Conservation (phyloP, 305 asterid genomes). For the Fraxinus platypoda region DNA sequence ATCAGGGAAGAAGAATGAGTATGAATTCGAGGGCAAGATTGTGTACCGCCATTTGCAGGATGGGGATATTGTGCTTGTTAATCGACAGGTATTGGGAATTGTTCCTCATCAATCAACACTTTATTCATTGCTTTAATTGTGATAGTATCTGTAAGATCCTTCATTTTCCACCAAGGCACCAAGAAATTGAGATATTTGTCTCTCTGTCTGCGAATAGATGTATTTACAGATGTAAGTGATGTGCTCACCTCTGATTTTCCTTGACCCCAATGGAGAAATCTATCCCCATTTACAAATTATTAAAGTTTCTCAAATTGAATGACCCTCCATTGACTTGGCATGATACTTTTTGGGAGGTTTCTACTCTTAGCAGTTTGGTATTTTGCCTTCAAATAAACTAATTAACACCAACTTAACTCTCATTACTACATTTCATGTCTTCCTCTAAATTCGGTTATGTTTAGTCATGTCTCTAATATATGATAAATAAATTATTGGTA, state of each 20-base stretch:
- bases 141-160: background rate
- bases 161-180: background rate
- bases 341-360: background rate
- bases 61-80: slow-evolving; percentile 96
- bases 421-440: background rate
- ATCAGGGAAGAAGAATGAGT: slow-evolving; percentile 56
- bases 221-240: background rate
- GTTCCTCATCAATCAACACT: slow-evolving; percentile 14
- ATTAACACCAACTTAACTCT: background rate
- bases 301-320: background rate
- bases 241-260: background rate
- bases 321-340: background rate
- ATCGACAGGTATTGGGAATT: slow-evolving; percentile 70
- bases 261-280: background rate
- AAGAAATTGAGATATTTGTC: background rate
- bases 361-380: background rate
- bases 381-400: background rate
- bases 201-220: background rate
- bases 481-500: background rate
- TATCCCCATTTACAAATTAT: background rate
- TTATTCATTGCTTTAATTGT: slow-evolving; percentile 9
- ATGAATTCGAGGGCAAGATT: slow-evolving; percentile 79
- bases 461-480: background rate
- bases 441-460: background rate
- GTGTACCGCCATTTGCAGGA: slow-evolving; percentile 91